A percentile compares a stretch with the other conserved stretches of the same genome.
Evolutionary conservation across 371 early-diverging fungal species (phyloP).

Genomic region (Mucor racemosus): DNA sequence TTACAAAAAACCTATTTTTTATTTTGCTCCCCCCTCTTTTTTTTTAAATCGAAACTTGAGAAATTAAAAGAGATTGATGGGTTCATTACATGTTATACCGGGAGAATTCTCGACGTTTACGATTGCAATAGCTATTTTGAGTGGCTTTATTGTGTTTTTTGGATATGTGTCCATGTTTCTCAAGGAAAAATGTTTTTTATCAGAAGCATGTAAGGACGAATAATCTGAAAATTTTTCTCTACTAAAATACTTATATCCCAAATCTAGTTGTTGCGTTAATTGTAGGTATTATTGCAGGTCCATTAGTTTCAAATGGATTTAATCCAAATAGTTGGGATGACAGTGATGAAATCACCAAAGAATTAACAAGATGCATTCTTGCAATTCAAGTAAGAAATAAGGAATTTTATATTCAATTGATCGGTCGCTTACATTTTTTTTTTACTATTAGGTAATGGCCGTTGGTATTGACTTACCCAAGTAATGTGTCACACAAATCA

Average conservation of each 20-base stretch:
- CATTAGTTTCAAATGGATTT: slow-evolving; percentile 66
- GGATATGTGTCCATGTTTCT: slow-evolving; percentile 90
- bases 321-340: slow-evolving; percentile 61
- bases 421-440: not conserved
- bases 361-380: slow-evolving; percentile 79
- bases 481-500: slow-evolving; percentile 34
- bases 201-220: slow-evolving; percentile 82
- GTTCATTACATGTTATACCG: slow-evolving; percentile 37
- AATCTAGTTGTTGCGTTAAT: slow-evolving; percentile 78
- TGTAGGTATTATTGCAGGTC: slow-evolving; percentile 90
- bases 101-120: slow-evolving; percentile 58
- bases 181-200: slow-evolving; percentile 89
- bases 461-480: slow-evolving; percentile 86
- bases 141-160: slow-evolving; percentile 86
- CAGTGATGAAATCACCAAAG: slow-evolving; percentile 61
- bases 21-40: not conserved
- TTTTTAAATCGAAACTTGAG: not conserved
- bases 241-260: not conserved
- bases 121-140: slow-evolving; percentile 64
- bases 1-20: not conserved
- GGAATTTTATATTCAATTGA: not conserved
- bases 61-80: slow-evolving; percentile 2
- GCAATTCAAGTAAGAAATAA: slow-evolving; percentile 69
- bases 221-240: not conserved
- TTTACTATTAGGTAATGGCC: slow-evolving; percentile 75